Conservation (phyloP, 2,329 filamentous ascomycete species). For the Stagonosporopsis vannaccii region DNA sequence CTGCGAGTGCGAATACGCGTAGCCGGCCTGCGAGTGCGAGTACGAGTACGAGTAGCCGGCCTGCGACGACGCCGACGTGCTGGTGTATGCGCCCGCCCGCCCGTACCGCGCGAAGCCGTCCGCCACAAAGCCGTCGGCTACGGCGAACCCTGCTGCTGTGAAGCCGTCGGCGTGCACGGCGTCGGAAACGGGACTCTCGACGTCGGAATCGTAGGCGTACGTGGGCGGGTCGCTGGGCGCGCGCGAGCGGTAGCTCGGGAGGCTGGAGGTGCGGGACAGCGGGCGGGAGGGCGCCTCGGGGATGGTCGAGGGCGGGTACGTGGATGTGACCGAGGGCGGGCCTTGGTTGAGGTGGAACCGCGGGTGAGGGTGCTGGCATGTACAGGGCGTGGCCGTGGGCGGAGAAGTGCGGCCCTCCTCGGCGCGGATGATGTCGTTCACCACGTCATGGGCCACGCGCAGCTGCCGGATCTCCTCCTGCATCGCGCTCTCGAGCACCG, state of each 20-base stretch:
- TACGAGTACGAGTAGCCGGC: too few species aligned
- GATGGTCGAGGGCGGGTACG: constrained; percentile 39
- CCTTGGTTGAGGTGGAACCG: constrained; percentile 10
- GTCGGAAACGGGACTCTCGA: constrained; percentile 43
- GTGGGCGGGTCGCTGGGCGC: constrained; percentile 49
- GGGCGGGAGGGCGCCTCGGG: constrained; percentile 45
- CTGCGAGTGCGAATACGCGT: not conserved
- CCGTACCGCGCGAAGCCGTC: constrained; percentile 46
- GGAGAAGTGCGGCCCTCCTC: constrained; percentile 48
- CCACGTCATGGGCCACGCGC: constrained; percentile 60
- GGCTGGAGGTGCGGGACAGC: constrained; percentile 48
- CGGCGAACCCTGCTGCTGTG: too few species aligned
- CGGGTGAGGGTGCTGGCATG: constrained; percentile 32
- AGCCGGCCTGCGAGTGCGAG: too few species aligned
- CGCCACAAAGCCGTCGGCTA: constrained; percentile 50
- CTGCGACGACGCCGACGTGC: too few species aligned
- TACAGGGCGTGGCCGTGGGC: constrained; percentile 10
- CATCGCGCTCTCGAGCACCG: constrained; percentile 54
- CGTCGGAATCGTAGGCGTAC: constrained; percentile 52
- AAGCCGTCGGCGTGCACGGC: too few species aligned
- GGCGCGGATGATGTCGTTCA: constrained; percentile 57
- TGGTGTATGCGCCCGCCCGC: too few species aligned
- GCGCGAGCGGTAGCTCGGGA: constrained; percentile 56
- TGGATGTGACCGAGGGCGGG: constrained; percentile 39
- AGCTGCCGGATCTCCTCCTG: constrained; percentile 58